phyloP scores from a whole-genome alignment of 495 filamentous ascomycete genomes.

The Aspergillus carlsbadensis region DNA sequence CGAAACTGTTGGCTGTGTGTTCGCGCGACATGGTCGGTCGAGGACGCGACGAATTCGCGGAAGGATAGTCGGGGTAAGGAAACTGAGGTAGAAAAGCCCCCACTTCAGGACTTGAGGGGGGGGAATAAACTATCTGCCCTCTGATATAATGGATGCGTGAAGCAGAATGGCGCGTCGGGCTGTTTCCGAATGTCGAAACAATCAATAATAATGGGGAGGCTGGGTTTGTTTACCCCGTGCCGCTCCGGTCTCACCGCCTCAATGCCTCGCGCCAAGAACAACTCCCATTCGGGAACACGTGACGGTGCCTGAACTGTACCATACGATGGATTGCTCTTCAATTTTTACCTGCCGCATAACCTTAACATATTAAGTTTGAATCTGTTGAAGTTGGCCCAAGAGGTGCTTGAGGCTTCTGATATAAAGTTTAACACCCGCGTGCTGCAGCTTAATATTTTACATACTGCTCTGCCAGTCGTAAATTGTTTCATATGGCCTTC shows the following conservation, averaged over 20 bases:
- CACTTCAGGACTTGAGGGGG: background rate
- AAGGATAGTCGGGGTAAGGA: conserved; percentile 1
- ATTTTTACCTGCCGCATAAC: too few species aligned
- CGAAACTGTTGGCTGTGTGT: conserved; percentile 27
- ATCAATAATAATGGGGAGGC: conserved; percentile 14
- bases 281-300: too few species aligned
- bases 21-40: conserved; percentile 37
- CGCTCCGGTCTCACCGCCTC: conserved; percentile 3
- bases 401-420: too few species aligned
- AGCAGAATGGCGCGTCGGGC: conserved; percentile 3
- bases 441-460: too few species aligned
- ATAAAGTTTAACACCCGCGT: too few species aligned
- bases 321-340: too few species aligned
- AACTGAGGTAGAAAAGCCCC: background rate
- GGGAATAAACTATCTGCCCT: background rate
- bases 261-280: background rate
- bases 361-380: too few species aligned
- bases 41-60: conserved; percentile 11
- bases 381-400: too few species aligned
- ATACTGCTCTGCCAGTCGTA: too few species aligned
- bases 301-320: too few species aligned
- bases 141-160: background rate
- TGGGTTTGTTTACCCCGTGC: conserved; percentile 20
- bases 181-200: background rate
- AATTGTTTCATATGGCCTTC: too few species aligned